Evolutionary conservation across 2,329 filamentous ascomycete species (phyloP), one percentile per base, ranked within the genome.

Genomic region (Fusarium sp.): DNA sequence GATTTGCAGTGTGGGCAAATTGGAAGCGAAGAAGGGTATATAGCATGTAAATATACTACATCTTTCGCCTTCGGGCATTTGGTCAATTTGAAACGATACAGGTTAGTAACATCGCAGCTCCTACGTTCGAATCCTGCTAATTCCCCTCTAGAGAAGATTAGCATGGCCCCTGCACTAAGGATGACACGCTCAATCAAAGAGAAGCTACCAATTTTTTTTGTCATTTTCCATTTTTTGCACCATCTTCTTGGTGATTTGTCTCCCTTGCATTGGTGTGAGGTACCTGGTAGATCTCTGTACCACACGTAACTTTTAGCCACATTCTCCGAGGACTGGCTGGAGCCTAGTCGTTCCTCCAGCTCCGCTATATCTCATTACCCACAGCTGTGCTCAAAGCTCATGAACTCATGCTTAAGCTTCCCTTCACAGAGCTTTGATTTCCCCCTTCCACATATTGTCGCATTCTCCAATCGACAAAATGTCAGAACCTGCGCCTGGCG

Each of bases 111-210:
- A 10, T 29, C 11, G 11, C 11, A 4, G n/a, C n/a, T n/a, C n/a
- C n/a, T n/a, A n/a, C 11, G 33, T 37, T 48, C 45, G 8, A 48
- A 20, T 11, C 31, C 31, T 29, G 7, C 31, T 18, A 27, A 20
- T 2, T 15, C n/a, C 18, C 14, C 4, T 39, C n/a, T 7, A 25
- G 35, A 90, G 87, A 90, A 90, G 87, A 90, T 90, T 91, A 91
- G 90, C 90, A 92, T 92, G 89, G 90, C 90, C 90, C 87, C 86
- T 89, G 87, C 86, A 89, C 92, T 94, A 95, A 96, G 92, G 92
- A 94, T 95, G 92, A 62, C 58, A 62, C 59, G 57, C 57, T 63
- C 48, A 62, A 63, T 63, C 57, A 62, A 63, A 56, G 57, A 63
- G 59, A 63, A 56, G 59, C 59, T 63, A 63, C 59, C 48, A 63